A percentile compares a stretch with the other conserved stretches of the same genome.
These are phyloP conservation scores for Wickerhamiella parazyma DNA, from an alignment of 805 yeast genomes.

Conservation along the genomic window DNA sequence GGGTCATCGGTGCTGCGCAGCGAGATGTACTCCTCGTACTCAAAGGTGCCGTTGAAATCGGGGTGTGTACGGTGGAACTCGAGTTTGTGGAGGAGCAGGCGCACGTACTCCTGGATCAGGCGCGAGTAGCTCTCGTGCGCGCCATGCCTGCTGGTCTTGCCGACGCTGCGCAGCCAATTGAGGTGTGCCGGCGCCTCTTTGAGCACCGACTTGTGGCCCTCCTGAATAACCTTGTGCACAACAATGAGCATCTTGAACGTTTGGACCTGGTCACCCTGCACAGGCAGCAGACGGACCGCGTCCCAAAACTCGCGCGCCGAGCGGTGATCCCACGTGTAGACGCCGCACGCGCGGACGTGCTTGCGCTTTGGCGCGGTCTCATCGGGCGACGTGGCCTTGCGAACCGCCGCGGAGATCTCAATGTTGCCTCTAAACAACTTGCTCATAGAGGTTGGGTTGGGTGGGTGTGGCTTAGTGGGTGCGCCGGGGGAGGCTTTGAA, in stretches of 20 bases:
- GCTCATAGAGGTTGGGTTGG: constrained; percentile 14
- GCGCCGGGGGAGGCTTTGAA: neutral
- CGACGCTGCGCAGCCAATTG: constrained; percentile 64
- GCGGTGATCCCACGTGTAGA: constrained; percentile 92
- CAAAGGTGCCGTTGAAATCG: constrained; percentile 90
- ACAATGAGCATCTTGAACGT: constrained; percentile 74
- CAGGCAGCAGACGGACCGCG: constrained; percentile 61
- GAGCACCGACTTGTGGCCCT: constrained; percentile 83
- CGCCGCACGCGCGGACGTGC: constrained; percentile 91
- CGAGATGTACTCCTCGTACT: constrained; percentile 88
- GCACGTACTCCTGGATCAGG: constrained; percentile 63
- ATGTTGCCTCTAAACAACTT: constrained; percentile 24
- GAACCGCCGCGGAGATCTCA: constrained; percentile 38
- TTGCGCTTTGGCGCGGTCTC: constrained; percentile 91
- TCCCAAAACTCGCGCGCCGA: constrained; percentile 77
- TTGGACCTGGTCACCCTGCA: constrained; percentile 71
- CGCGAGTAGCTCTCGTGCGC: constrained; percentile 39
- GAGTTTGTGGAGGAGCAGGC: constrained; percentile 55
- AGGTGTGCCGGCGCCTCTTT: constrained; percentile 67
- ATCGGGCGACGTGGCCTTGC: constrained; percentile 74
- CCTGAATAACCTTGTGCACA: constrained; percentile 87
- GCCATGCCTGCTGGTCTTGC: constrained; percentile 33
- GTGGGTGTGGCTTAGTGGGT: neutral
- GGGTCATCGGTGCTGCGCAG: constrained; percentile 81
- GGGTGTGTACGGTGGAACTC: constrained; percentile 73